These are phyloP conservation scores for Coprinopsis cinerea DNA, from an alignment of 768 basidiomycete species.

Conservation along the genomic window DNA sequence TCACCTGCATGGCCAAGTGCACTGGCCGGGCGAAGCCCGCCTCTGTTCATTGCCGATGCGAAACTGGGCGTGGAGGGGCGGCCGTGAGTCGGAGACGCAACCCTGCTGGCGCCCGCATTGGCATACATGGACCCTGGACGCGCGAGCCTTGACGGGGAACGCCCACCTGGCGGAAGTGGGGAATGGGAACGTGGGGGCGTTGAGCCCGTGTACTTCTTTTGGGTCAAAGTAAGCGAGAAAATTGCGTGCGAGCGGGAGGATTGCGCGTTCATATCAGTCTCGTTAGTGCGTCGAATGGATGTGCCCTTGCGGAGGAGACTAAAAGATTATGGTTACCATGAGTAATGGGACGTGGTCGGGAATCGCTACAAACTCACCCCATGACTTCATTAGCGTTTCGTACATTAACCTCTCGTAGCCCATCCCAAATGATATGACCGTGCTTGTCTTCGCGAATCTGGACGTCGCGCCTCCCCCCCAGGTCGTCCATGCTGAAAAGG, in stretches of 20 bases:
- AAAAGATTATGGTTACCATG: constrained; percentile 11
- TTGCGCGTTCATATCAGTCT: constrained; percentile 98
- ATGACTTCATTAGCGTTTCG: constrained; percentile 84
- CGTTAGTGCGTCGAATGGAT: constrained; percentile 87
- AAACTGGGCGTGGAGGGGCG: constrained; percentile 80
- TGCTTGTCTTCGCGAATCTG: constrained; percentile 97
- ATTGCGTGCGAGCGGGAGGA: constrained; percentile 98
- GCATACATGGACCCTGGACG: constrained; percentile 78
- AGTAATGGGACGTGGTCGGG: constrained; percentile 2
- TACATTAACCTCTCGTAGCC: constrained; percentile 89
- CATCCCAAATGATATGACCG: constrained; percentile 95
- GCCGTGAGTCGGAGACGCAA: constrained; percentile 74
- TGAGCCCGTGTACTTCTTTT: constrained; percentile 78
- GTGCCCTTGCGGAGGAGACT: constrained; percentile 88
- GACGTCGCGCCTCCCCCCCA: constrained; percentile 72
- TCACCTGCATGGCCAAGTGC: constrained; percentile 70
- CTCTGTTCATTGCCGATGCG: constrained; percentile 65
- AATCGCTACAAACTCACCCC: constrained; percentile 49
- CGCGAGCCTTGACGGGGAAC: constrained; percentile 72
- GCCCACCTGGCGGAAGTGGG: constrained; percentile 66
- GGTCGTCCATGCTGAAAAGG: constrained; percentile 70
- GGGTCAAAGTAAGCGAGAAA: constrained; percentile 91
- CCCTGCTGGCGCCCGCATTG: constrained; percentile 37
- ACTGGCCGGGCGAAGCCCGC: constrained; percentile 69
- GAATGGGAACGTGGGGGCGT: constrained; percentile 70